These are phyloP conservation scores for Tulasnella sp. DNA, from an alignment of 768 basidiomycete genomes.

Conservation along the genomic window DNA sequence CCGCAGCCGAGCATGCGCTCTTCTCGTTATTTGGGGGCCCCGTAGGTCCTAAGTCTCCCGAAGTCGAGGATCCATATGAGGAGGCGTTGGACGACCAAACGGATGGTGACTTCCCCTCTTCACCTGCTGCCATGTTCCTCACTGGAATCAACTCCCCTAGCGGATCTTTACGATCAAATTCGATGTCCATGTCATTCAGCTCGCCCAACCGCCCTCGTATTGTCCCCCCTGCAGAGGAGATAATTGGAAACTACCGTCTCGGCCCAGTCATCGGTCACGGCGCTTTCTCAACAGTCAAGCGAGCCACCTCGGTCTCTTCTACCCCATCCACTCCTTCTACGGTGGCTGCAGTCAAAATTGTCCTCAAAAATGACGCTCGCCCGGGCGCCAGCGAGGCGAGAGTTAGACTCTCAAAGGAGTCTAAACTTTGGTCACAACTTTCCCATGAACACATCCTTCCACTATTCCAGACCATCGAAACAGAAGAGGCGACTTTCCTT, in stretches of 20 bases:
- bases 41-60: neutral
- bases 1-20: slow-evolving; percentile 2
- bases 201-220: slow-evolving; percentile 53
- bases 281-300: slow-evolving; percentile 74
- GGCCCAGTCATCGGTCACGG: slow-evolving; percentile 75
- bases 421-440: slow-evolving; percentile 65
- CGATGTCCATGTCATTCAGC: slow-evolving; percentile 77
- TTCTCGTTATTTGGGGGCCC: slow-evolving; percentile 11
- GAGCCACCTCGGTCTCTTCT: slow-evolving; percentile 58
- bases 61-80: neutral
- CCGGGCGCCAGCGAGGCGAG: slow-evolving; percentile 46
- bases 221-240: slow-evolving; percentile 47
- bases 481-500: slow-evolving; percentile 66
- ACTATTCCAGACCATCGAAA: slow-evolving; percentile 61
- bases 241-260: slow-evolving; percentile 66
- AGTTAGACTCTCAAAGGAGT: slow-evolving; percentile 65
- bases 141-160: slow-evolving; percentile 27
- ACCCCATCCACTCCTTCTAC: slow-evolving; percentile 36
- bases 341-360: slow-evolving; percentile 75
- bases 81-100: slow-evolving; percentile 7
- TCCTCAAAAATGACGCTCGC: slow-evolving; percentile 43
- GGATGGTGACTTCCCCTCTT: neutral
- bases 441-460: slow-evolving; percentile 85
- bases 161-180: slow-evolving; percentile 36
- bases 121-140: slow-evolving; percentile 31